These are phyloP conservation scores for Buddleja alternifolia DNA, from an alignment of 257 asterid genomes.

Conservation along the genomic window DNA sequence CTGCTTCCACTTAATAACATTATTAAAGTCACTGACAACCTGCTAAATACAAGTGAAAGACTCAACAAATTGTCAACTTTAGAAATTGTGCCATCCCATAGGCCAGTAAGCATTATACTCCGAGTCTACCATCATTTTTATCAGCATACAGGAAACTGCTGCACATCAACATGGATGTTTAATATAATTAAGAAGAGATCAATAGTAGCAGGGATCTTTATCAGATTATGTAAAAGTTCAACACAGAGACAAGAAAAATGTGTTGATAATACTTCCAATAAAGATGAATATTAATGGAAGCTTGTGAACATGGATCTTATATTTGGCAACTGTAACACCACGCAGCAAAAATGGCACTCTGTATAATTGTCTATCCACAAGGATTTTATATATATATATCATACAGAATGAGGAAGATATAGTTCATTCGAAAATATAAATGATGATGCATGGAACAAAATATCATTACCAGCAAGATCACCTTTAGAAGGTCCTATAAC, in stretches of 20 bases:
- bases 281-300: neutral
- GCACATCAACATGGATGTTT: neutral
- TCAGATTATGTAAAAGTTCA: too few relatives aligned
- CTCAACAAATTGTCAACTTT: neutral
- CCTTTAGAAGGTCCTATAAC: constrained; percentile 40
- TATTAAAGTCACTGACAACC: neutral
- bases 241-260: neutral
- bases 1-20: constrained; percentile 5
- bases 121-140: neutral
- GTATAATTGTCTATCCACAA: neutral
- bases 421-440: constrained; percentile 9
- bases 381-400: constrained; percentile 1
- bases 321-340: neutral
- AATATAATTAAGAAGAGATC: neutral
- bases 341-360: neutral
- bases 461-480: constrained; percentile 51
- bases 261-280: constrained; percentile 2
- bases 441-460: constrained; percentile 20
- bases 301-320: too few relatives aligned
- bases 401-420: neutral
- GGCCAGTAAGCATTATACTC: neutral
- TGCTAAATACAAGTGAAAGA: constrained; percentile 3
- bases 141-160: constrained; percentile 16
- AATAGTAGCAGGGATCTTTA: too few relatives aligned
- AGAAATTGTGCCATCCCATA: constrained; percentile 22